A percentile compares a stretch with the other conserved stretches of the same genome.
Evolutionary conservation across 2,329 filamentous ascomycete species (phyloP).

Genomic region (Neofusicoccum ribis): DNA sequence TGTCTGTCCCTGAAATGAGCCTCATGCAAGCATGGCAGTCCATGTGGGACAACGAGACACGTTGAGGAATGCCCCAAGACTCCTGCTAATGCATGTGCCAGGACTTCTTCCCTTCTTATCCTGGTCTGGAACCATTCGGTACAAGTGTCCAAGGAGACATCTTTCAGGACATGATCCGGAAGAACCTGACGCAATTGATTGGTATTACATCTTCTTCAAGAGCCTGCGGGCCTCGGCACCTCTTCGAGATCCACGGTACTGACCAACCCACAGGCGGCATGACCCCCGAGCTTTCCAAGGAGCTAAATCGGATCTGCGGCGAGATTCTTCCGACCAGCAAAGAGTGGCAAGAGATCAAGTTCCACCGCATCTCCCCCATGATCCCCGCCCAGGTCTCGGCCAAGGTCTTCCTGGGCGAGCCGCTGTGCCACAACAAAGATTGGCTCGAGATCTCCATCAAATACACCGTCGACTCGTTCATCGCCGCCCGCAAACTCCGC

Average conservation of each 20-base stretch:
- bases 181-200: not conserved
- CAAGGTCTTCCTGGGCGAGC: constrained; percentile 36
- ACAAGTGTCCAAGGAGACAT: not conserved
- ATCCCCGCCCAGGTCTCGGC: constrained; percentile 38
- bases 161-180: not conserved
- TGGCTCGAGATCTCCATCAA: constrained; percentile 40
- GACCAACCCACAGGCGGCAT: not conserved
- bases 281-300: not conserved
- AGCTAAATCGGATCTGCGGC: not conserved
- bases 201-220: not conserved
- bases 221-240: not conserved
- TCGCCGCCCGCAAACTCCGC: constrained; percentile 35
- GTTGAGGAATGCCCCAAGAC: too few relatives aligned
- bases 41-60: too few relatives aligned
- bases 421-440: constrained; percentile 38
- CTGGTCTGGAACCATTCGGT: not conserved
- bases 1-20: too few relatives aligned
- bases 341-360: constrained; percentile 22
- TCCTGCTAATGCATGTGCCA: not conserved
- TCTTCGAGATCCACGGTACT: not conserved
- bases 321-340: constrained; percentile 13
- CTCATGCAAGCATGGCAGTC: too few relatives aligned
- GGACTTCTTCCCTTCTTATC: not conserved
- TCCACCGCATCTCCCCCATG: constrained; percentile 39
- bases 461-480: constrained; percentile 40